Conservation (phyloP, 2,329 filamentous ascomycete species). For the Alternaria solani region DNA sequence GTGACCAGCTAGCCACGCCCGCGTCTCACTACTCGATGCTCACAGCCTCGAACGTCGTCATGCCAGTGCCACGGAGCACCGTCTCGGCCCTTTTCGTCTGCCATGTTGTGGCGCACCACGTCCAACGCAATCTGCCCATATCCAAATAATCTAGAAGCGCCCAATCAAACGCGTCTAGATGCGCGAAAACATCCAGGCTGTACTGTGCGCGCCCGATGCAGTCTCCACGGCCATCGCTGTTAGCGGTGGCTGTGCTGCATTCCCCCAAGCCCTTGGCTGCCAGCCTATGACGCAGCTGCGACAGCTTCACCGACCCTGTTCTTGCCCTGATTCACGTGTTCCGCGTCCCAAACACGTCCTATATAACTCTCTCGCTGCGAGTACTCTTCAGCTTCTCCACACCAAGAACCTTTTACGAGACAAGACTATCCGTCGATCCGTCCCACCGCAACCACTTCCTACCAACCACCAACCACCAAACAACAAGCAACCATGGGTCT, state of each 20-base stretch:
- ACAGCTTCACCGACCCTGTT: slow-evolving; percentile 16
- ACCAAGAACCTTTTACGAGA: slow-evolving; percentile 8
- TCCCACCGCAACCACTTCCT: not conserved
- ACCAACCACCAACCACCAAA: slow-evolving; percentile 20
- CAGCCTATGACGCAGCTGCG: slow-evolving; percentile 14
- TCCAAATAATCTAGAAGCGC: not conserved
- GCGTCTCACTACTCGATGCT: not conserved
- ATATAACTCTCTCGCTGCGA: slow-evolving; percentile 20
- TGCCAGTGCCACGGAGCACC: not conserved
- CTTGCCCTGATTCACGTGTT: slow-evolving; percentile 16
- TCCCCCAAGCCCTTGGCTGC: slow-evolving; percentile 17
- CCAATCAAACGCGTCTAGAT: not conserved
- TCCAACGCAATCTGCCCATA: not conserved
- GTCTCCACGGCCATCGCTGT: not conserved
- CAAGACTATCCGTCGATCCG: not conserved
- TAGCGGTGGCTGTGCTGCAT: slow-evolving; percentile 12
- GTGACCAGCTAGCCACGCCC: slow-evolving; percentile 1
- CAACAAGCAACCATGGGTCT: slow-evolving; percentile 51
- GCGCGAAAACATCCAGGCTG: not conserved
- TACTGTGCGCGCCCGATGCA: slow-evolving; percentile 1
- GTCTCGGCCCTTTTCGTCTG: not conserved
- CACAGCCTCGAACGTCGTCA: slow-evolving; percentile 4
- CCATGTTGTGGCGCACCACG: slow-evolving; percentile 5
- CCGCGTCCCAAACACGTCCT: slow-evolving; percentile 19
- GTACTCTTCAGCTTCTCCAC: slow-evolving; percentile 3